A percentile compares a stretch with the other conserved stretches of the same genome.
These are phyloP conservation scores for Acanthamoeba castellanii DNA, from an alignment of 208 protist species.

Conservation along the genomic window DNA sequence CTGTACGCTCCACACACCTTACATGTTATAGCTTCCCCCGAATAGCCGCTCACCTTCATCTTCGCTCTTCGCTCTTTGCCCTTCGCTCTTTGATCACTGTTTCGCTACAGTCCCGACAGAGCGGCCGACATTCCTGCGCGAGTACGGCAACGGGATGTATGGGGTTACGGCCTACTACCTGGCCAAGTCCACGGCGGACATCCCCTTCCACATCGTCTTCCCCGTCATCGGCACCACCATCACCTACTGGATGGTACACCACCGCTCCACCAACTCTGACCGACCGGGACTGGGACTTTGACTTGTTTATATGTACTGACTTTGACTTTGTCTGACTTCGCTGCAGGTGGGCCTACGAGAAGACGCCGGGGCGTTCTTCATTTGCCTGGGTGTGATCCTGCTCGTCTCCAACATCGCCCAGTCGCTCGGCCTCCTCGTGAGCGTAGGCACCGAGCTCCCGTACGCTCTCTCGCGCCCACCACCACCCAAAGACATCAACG, in stretches of 20 bases:
- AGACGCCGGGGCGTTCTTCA: background rate
- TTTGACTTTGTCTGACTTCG: too few relatives aligned
- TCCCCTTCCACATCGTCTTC: conserved; percentile 73
- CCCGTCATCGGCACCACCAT: conserved; percentile 79
- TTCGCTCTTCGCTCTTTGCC: too few relatives aligned
- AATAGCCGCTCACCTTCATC: background rate
- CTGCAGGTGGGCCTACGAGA: too few relatives aligned
- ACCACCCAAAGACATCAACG: too few relatives aligned
- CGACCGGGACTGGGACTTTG: too few relatives aligned
- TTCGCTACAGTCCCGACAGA: conserved; percentile 52
- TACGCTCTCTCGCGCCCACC: background rate
- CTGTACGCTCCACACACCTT: conserved; percentile 23
- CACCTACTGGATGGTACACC: conserved; percentile 81
- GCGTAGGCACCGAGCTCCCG: conserved; percentile 15
- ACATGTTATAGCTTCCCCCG: too few relatives aligned
- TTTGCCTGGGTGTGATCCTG: background rate
- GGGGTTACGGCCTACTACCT: conserved; percentile 76
- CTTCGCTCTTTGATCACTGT: too few relatives aligned
- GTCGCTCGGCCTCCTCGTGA: conserved; percentile 71
- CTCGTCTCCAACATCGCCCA: conserved; percentile 63
- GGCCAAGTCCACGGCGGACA: conserved; percentile 77
- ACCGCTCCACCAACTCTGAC: too few relatives aligned
- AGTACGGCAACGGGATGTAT: conserved; percentile 71
- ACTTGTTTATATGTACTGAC: too few relatives aligned
- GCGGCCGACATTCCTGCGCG: conserved; percentile 73